These are phyloP conservation scores for Aspergillus terreus DNA, from an alignment of 2,329 filamentous ascomycete genomes.

Conservation along the genomic window DNA sequence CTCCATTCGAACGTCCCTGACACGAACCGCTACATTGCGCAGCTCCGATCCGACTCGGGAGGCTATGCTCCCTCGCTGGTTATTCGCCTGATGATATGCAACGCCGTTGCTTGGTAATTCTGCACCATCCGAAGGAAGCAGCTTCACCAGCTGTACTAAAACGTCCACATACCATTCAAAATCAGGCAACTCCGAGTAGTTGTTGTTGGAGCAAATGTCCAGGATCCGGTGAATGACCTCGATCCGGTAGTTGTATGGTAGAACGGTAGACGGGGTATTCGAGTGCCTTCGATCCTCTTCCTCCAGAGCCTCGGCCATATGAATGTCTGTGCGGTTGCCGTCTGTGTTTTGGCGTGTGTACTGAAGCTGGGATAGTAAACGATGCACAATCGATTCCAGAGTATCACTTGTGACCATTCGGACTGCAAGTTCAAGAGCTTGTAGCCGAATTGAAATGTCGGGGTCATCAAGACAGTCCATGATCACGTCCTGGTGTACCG, in stretches of 20 bases:
- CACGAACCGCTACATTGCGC: conserved; percentile 86
- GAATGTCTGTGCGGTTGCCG: conserved; percentile 33
- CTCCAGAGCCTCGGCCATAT: conserved; percentile 14
- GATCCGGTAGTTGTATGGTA: conserved; percentile 81
- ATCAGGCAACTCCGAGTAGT: conserved; percentile 79
- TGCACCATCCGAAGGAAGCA: conserved; percentile 39
- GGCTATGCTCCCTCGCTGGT: conserved; percentile 23
- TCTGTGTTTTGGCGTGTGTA: conserved; percentile 59
- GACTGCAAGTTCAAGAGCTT: conserved; percentile 85
- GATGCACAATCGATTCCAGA: conserved; percentile 75
- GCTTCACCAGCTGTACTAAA: conserved; percentile 76
- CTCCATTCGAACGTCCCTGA: conserved; percentile 74
- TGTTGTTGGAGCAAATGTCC: conserved; percentile 84
- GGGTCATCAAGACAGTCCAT: conserved; percentile 92
- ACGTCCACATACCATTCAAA: conserved; percentile 98
- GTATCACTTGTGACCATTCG: conserved; percentile 92
- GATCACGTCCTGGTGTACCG: conserved; percentile 92
- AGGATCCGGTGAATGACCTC: conserved; percentile 81
- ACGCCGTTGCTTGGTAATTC: conserved; percentile 18
- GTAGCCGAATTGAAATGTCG: conserved; percentile 91
- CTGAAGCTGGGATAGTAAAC: conserved; percentile 77
- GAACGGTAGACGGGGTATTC: neutral
- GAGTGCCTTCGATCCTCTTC: neutral
- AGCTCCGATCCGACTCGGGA: conserved; percentile 73
- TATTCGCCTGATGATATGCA: conserved; percentile 9